phyloP scores from a whole-genome alignment of 306 rosid species.

The Lagenaria siceraria region DNA sequence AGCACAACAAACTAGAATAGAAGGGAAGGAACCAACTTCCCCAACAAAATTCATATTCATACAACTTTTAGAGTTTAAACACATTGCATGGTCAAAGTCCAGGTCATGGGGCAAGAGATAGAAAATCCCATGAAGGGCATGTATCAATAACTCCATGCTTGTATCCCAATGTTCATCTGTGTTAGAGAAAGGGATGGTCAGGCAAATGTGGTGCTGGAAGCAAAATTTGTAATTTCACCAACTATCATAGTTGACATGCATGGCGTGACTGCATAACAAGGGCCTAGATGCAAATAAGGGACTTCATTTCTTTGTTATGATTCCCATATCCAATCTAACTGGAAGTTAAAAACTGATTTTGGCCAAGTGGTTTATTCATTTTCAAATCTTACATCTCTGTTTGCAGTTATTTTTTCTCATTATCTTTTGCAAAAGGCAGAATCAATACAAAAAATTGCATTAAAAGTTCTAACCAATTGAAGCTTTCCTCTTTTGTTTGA shows the following conservation, averaged over 20 bases:
- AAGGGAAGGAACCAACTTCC: constrained; percentile 6
- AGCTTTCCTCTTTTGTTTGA: background rate
- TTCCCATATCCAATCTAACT: background rate
- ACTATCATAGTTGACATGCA: background rate
- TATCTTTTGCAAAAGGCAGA: background rate
- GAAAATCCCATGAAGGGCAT: background rate
- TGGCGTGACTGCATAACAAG: background rate
- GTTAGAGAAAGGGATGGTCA: background rate
- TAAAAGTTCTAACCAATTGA: background rate
- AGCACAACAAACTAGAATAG: background rate
- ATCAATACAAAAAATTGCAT: background rate
- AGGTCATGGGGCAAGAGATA: background rate
- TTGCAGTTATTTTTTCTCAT: background rate
- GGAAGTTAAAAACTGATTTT: background rate
- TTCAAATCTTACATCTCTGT: background rate
- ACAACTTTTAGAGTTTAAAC: background rate
- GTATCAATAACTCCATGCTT: background rate
- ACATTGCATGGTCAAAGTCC: constrained; percentile 1
- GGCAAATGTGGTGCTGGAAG: background rate
- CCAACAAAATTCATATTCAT: constrained; percentile 5
- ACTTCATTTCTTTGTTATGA: background rate
- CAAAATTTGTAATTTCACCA: background rate
- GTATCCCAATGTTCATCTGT: background rate
- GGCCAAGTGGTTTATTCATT: background rate
- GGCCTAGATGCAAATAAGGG: background rate